Evolutionary conservation across 129 eudicot species (phyloP).

Genomic region (Centella asiatica): DNA sequence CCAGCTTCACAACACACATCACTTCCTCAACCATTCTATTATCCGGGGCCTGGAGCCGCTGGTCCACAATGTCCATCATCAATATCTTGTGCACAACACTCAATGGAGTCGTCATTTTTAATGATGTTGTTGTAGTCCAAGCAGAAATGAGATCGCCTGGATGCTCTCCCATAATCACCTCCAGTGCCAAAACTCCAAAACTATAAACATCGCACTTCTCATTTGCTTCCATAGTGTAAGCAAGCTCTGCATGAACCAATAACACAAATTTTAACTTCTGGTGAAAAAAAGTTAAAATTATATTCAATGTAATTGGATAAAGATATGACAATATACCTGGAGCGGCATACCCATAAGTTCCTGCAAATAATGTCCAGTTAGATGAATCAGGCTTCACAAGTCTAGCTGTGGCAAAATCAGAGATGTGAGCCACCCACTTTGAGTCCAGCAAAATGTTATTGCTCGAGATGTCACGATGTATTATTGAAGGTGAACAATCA

Average conservation of each 20-base stretch:
- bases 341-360: constrained; percentile 7
- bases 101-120: neutral
- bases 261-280: neutral
- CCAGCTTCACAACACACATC: neutral
- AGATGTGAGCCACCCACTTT: constrained; percentile 3
- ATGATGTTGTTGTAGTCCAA: neutral
- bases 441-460: constrained; percentile 6
- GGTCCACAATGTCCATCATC: neutral
- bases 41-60: neutral
- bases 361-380: constrained; percentile 8
- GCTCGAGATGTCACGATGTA: constrained; percentile 9
- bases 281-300: neutral
- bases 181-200: constrained; percentile 13
- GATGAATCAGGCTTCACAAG: constrained; percentile 6
- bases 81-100: neutral
- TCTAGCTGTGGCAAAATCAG: constrained; percentile 8
- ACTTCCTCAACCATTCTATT: neutral
- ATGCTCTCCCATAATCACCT: constrained; percentile 9
- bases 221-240: constrained; percentile 3
- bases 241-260: neutral
- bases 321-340: neutral
- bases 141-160: constrained; percentile 2
- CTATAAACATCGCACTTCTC: constrained; percentile 13
- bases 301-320: neutral
- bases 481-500: neutral